These are phyloP conservation scores for Steccherinum ochraceum DNA, from an alignment of 768 basidiomycete genomes.

Conservation along the genomic window DNA sequence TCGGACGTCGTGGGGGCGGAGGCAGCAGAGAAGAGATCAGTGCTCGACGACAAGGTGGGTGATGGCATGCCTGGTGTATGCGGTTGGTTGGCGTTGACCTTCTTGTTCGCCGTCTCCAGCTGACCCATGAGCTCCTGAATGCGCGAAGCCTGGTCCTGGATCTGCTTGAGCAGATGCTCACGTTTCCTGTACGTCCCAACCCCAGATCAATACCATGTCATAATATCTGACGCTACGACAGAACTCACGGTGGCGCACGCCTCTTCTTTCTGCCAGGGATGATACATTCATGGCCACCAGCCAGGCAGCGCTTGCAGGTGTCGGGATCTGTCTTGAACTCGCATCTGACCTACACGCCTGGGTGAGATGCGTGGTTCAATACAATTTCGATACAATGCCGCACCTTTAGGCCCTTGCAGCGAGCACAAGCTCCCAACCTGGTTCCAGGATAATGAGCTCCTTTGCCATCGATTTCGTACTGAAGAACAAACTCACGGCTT, in stretches of 20 bases:
- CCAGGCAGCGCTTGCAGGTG: constrained; percentile 68
- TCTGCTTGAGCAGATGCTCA: constrained; percentile 71
- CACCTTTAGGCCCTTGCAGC: constrained; percentile 59
- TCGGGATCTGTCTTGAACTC: constrained; percentile 70
- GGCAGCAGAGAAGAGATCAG: constrained; percentile 11
- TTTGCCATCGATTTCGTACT: not conserved
- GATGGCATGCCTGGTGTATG: constrained; percentile 7
- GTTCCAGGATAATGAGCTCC: not conserved
- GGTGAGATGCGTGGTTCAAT: not conserved
- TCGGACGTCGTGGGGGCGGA: constrained; percentile 10
- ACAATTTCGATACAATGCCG: constrained; percentile 1
- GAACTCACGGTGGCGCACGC: constrained; percentile 65
- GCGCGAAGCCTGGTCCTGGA: constrained; percentile 65
- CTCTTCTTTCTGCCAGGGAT: constrained; percentile 85
- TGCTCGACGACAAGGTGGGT: constrained; percentile 7
- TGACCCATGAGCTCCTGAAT: constrained; percentile 68
- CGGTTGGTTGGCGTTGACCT: constrained; percentile 2
- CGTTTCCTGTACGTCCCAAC: constrained; percentile 50
- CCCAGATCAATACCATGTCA: no score
- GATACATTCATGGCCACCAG: constrained; percentile 65
- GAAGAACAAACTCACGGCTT: constrained; percentile 7
- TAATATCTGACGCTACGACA: no score
- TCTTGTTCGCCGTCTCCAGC: constrained; percentile 43
- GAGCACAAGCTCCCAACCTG: constrained; percentile 53
- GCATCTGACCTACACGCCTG: constrained; percentile 59